Evolutionary conservation across 148 eudicot species (phyloP).

Genomic region (Euryodendron excelsum): DNA sequence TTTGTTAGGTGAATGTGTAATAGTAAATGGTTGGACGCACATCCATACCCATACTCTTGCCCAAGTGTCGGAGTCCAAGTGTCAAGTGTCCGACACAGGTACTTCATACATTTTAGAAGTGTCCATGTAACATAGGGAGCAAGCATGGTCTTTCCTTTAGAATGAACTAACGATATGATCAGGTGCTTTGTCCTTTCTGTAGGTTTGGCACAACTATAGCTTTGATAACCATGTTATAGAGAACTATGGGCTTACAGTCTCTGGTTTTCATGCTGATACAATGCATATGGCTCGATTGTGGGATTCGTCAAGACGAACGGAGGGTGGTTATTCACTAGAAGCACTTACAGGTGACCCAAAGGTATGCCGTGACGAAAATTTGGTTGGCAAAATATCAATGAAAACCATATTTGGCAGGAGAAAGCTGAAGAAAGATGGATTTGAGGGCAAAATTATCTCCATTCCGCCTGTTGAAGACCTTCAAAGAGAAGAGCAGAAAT

Average conservation of each 20-base stretch:
- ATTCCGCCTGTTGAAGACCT: conserved; percentile 84
- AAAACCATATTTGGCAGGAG: conserved; percentile 85
- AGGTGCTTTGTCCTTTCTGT: conserved; percentile 20
- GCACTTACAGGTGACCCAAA: conserved; percentile 71
- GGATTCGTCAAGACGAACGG: conserved; percentile 78
- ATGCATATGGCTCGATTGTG: conserved; percentile 99
- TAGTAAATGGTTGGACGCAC: too few species aligned
- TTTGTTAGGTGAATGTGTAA: too few species aligned
- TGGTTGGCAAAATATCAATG: conserved; percentile 86
- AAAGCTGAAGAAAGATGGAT: conserved; percentile 80
- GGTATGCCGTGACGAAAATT: conserved; percentile 43
- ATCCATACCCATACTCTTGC: too few species aligned
- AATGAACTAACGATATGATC: conserved; percentile 1
- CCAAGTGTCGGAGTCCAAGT: too few species aligned
- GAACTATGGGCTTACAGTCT: conserved; percentile 70
- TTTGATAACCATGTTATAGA: conserved; percentile 91
- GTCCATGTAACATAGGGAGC: too few species aligned
- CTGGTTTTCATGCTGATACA: conserved; percentile 96
- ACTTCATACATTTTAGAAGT: too few species aligned
- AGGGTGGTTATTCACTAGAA: conserved; percentile 97
- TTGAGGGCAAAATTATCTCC: conserved; percentile 64
- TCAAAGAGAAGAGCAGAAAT: conserved; percentile 63
- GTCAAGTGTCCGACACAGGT: too few species aligned
- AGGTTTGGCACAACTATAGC: conserved; percentile 99
- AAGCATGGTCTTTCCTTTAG: background rate